phyloP scores from a whole-genome alignment of 306 rosid genomes.

The Mimosa pudica region DNA sequence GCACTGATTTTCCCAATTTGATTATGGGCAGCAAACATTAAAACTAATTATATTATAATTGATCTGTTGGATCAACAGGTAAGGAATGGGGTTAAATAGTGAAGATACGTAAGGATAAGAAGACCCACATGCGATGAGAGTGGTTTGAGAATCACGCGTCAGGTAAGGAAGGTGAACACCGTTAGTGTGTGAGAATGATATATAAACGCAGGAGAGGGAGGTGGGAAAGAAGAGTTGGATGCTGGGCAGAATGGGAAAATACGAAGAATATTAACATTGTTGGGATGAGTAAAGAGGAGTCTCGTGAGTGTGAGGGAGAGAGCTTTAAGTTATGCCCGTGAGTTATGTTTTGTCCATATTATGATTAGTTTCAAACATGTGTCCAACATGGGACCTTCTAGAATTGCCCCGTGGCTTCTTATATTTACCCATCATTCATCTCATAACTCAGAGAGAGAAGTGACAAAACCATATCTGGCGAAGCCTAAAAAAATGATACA shows the following conservation, averaged over 20 bases:
- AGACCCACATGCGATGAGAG: slow-evolving; percentile 1
- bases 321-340: slow-evolving; percentile 43
- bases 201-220: not conserved
- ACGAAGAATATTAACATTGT: not conserved
- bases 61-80: not conserved
- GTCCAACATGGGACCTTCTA: slow-evolving; percentile 42
- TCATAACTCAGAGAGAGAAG: too few species aligned
- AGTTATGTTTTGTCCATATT: slow-evolving; percentile 33
- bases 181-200: not conserved
- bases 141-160: not conserved
- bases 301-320: slow-evolving; percentile 37
- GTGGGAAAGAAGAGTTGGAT: not conserved
- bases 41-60: not conserved
- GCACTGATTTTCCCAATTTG: too few species aligned
- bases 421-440: not conserved
- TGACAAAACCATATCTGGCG: too few species aligned
- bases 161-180: too few species aligned
- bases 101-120: not conserved
- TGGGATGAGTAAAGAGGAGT: slow-evolving; percentile 26
- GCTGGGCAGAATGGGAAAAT: not conserved
- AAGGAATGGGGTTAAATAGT: not conserved
- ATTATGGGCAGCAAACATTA: not conserved
- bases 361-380: not conserved
- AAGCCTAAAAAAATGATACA: too few species aligned
- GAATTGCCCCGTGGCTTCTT: slow-evolving; percentile 30